Base-by-base conservation (phyloP, 768 basidiomycete genomes). In the Kwoniella mangroviensis region DNA sequence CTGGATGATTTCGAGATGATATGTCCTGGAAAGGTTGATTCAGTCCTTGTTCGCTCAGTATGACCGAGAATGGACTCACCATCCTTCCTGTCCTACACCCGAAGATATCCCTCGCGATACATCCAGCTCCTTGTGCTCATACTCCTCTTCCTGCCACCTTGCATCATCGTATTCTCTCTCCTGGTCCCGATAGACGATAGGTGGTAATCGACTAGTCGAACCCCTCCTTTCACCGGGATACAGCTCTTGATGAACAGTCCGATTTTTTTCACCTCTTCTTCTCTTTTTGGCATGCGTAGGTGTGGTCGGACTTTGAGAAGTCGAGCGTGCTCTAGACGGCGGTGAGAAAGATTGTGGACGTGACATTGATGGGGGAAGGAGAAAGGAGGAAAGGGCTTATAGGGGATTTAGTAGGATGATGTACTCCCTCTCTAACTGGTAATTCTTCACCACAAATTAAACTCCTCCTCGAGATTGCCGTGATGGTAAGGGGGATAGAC, bases 1-100 rank as follows among this genome's bases (percentile, higher is more conserved):
- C 81, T 97, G 95, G 3, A 92, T 87, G 76, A 95, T 88, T 73
- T 92, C 90, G 52, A 96, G 87, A 15, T 90, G 88, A 83, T 95
- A 95, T 80, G 91, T 86, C 79, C 92, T 93, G 34, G 34, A 7
- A 28, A 34, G 34, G 34, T 34, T 34, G 34, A 34, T 34, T 34
- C 6, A 34, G 76, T n/a, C 12, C 10, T 5, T 12, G 24, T 13
- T 9, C 24, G 65, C 41, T 52, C 22, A 55, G 56, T 22, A 19
- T 22, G 34, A 13, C 56, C 21, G 45, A n/a, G 61, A 51, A 34
- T 24, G 11, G 45, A 71, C 70, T 45, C 19, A 73, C 72, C 72
- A 73, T 65, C 65, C 72, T 45, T 63, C 51, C 28, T 21, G 62
- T 54, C 55, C 55, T 63, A 58, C 62, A 15, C 62, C 19, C 3